A percentile compares a stretch with the other conserved stretches of the same genome.
Conservation (phyloP, 371 early-diverging fungal species). For the Mucor mucedo region DNA sequence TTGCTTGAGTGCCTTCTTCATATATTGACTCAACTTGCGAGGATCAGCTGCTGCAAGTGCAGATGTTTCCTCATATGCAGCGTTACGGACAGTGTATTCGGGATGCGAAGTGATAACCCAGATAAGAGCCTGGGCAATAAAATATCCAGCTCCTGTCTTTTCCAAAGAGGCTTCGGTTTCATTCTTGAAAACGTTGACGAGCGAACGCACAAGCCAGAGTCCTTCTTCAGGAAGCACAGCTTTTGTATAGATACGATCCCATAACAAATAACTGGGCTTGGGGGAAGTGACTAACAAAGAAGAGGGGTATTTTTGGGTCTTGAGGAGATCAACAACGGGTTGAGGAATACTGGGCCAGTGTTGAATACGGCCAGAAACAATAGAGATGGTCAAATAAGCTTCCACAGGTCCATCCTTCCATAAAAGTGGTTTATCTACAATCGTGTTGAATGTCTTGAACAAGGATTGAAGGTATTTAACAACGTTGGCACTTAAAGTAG, state of each 20-base stretch:
- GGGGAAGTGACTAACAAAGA: constrained; percentile 40
- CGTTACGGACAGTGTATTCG: constrained; percentile 55
- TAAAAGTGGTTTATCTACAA: constrained; percentile 66
- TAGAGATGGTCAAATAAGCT: constrained; percentile 70
- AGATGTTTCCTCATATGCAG: constrained; percentile 52
- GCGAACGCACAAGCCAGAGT: constrained; percentile 72
- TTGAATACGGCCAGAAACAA: constrained; percentile 51
- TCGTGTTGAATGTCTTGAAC: constrained; percentile 63
- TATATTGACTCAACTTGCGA: constrained; percentile 41
- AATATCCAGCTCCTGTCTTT: constrained; percentile 42
- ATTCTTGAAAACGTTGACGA: constrained; percentile 53
- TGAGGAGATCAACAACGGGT: constrained; percentile 38
- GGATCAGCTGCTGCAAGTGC: constrained; percentile 46
- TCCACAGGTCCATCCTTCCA: constrained; percentile 75
- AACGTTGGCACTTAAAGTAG: constrained; percentile 38
- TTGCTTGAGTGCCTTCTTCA: constrained; percentile 53
- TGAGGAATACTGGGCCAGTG: constrained; percentile 49
- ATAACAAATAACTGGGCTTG: constrained; percentile 77
- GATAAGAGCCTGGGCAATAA: constrained; percentile 54
- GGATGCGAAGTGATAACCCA: constrained; percentile 60
- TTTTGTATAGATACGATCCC: constrained; percentile 85
- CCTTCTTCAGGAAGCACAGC: constrained; percentile 71
- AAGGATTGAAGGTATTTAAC: constrained; percentile 57
- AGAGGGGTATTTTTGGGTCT: constrained; percentile 48
- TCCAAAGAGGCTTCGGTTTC: constrained; percentile 38